Base-by-base conservation (phyloP, 2,329 filamentous ascomycete species). In the Fusarium udum region DNA sequence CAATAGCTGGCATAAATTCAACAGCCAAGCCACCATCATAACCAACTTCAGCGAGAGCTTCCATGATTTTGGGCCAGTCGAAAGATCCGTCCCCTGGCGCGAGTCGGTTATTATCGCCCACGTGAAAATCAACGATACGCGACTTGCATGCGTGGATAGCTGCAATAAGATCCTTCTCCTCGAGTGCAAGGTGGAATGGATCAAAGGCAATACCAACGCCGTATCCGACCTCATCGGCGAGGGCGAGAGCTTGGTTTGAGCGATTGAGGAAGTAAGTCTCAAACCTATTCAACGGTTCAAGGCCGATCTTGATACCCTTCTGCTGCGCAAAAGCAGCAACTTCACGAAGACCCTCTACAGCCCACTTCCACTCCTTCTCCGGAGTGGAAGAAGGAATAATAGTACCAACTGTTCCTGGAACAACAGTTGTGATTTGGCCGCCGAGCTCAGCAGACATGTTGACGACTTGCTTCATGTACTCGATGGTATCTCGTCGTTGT, bases 261-360 rank as follows among this genome's bases (percentile, higher is more conserved):
- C 74, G 59, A 24, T 76, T 76, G 39, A 76, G 49, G 3, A 76
- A 76, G n/a, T 76, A 73, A 4, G 74, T 76, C 49, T 76, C 74
- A 12, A 76, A 76, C 8, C 74, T 62, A 11, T 76, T 76, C 10
- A 76, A 46, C 5, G 74, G 71, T 18, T 76, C 74, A 6, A 76
- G 56, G 2, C 59, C 74, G 37, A 75, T 60, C n/a, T 22, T 66
- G 15, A 76, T 74, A 16, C 48, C 52, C 7, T 58, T 72, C 3
- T 61, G 18, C 5, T 62, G 56, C 1, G 74, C 71, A 20, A 72
- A 75, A 11, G 32, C 42, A 1, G 70, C 73, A 3, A 75, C 24
- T 10, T 75, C 70, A 3, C 67, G 61, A 1, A 75, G 40, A 0
- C 70, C 73, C 5, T 75, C 64, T 3, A 75, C 67, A 4, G 72